A percentile compares a stretch with the other conserved stretches of the same genome.
phyloP scores from a whole-genome alignment of 2,329 filamentous ascomycete species.

The Neoascochyta sp. region DNA sequence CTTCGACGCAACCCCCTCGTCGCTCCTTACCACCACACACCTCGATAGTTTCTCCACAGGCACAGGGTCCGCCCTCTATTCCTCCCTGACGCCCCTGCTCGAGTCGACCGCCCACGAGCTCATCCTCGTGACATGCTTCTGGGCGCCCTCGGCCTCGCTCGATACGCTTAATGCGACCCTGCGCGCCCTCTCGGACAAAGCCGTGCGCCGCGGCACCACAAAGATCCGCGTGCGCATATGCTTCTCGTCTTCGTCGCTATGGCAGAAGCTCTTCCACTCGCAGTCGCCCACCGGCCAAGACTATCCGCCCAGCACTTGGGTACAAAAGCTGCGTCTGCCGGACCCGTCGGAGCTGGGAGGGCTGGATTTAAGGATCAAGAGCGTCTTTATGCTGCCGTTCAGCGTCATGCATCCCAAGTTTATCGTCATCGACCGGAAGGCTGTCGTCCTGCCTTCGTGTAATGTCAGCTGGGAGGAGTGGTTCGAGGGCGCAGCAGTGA shows the following conservation, averaged over 20 bases:
- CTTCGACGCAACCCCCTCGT: conserved; percentile 35
- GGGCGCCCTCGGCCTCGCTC: conserved; percentile 64
- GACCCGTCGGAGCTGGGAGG: conserved; percentile 51
- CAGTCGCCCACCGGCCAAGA: conserved; percentile 58
- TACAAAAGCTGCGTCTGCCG: conserved; percentile 61
- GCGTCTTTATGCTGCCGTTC: conserved; percentile 73
- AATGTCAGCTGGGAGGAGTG: conserved; percentile 87
- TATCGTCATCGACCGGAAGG: conserved; percentile 65
- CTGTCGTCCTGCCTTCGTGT: conserved; percentile 70
- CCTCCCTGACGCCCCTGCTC: conserved; percentile 58
- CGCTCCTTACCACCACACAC: conserved; percentile 34
- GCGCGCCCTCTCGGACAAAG: conserved; percentile 54
- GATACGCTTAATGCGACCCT: conserved; percentile 57
- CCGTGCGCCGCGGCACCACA: conserved; percentile 26
- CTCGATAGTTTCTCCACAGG: conserved; percentile 42
- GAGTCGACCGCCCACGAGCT: conserved; percentile 60
- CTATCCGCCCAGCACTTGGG: conserved; percentile 61
- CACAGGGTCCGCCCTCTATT: conserved; percentile 45
- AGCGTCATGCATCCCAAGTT: conserved; percentile 90
- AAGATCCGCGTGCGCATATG: conserved; percentile 65
- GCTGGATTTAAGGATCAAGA: conserved; percentile 69
- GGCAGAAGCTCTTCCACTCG: conserved; percentile 73
- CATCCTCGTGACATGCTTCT: conserved; percentile 79
- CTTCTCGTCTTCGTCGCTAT: conserved; percentile 68
- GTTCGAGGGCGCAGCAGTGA: conserved; percentile 72